phyloP scores from a whole-genome alignment of 2,329 filamentous ascomycete species.

The Didymellaceae sp. region DNA sequence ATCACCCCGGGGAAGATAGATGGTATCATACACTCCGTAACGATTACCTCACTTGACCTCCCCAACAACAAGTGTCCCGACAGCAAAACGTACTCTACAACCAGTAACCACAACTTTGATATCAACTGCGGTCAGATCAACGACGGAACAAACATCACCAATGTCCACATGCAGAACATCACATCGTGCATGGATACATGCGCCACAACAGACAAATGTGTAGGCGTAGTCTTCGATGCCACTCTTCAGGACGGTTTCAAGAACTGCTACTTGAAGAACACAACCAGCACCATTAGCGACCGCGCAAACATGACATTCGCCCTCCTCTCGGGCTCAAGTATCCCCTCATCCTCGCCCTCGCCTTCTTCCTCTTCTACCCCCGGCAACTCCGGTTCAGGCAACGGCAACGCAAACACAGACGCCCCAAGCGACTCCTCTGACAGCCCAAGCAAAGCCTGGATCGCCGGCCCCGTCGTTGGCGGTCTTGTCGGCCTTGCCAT shows the following conservation, averaged over 20 bases:
- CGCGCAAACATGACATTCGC: conserved; percentile 31
- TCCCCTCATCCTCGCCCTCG: conserved; percentile 3
- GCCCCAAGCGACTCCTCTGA: not conserved
- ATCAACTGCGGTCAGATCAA: conserved; percentile 41
- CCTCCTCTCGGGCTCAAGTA: conserved; percentile 17
- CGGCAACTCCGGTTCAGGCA: not conserved
- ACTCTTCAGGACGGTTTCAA: conserved; percentile 32
- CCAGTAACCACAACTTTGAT: conserved; percentile 31
- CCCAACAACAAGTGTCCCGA: conserved; percentile 31
- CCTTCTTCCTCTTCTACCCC: conserved; percentile 1
- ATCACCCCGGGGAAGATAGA: conserved; percentile 7
- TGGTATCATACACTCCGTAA: conserved; percentile 34
- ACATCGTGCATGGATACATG: conserved; percentile 42
- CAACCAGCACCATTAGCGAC: conserved; percentile 29
- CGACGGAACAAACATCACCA: conserved; percentile 39
- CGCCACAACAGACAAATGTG: conserved; percentile 30
- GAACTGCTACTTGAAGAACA: conserved; percentile 46
- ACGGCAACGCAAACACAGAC: not conserved
- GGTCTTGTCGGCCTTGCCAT: conserved; percentile 24
- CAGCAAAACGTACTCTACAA: conserved; percentile 20
- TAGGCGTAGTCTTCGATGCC: conserved; percentile 38
- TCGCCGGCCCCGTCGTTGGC: conserved; percentile 38
- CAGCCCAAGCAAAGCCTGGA: conserved; percentile 32
- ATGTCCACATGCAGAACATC: conserved; percentile 35
- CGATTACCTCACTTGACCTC: conserved; percentile 32